Base-by-base conservation (phyloP, 2,329 filamentous ascomycete genomes). In the Ophiocordyceps sinensis region DNA sequence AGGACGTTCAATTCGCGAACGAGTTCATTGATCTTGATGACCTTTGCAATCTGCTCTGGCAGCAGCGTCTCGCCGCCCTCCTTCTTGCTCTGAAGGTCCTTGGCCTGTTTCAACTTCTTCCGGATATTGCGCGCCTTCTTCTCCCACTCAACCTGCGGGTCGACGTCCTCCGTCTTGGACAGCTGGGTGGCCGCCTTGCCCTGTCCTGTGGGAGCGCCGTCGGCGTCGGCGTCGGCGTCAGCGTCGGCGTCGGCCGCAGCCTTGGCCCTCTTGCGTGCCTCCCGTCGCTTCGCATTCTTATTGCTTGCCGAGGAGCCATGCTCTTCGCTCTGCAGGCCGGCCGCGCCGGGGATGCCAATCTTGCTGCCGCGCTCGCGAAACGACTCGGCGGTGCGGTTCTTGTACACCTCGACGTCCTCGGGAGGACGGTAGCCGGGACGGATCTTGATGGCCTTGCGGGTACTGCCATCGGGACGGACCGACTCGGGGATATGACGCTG, bases 381-480 rank as follows among this genome's bases (percentile, higher is more conserved):
- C 39, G 77, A 78, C 58, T 91, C 83, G 39, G 88, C 88, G 1
- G 81, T 87, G 43, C 85, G 80, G 62, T 94, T 95, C 67, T 87
- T 93, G 73, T 98, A 98, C 37, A 94, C 71, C 57, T 95, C 87
- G 47, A 96, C 82, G 62, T 98, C 91, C 64, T 98, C 91, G 1
- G 88, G 86, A 2, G 91, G 93, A 29, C 80, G 79, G 63, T 95
- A 98, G 41, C 91, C 93, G 0, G 91, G 89, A 28, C 86, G 79
- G 45, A 98, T 86, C 55, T 85, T 85, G 57, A 96, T 96, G 54
- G 94, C 89, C 56, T 85, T 93, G 43, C 91, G 79, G n/a, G 85
- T 85, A 39, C 82, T 86, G 43, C 91, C 91, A 57, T 98, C 91
- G 21, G 91, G 66, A 41, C 93, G 82, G 36, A 77, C 68, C 1